These are phyloP conservation scores for Gracilaria gracilis DNA, from an alignment of 23 red algal genomes.

Conservation along the genomic window DNA sequence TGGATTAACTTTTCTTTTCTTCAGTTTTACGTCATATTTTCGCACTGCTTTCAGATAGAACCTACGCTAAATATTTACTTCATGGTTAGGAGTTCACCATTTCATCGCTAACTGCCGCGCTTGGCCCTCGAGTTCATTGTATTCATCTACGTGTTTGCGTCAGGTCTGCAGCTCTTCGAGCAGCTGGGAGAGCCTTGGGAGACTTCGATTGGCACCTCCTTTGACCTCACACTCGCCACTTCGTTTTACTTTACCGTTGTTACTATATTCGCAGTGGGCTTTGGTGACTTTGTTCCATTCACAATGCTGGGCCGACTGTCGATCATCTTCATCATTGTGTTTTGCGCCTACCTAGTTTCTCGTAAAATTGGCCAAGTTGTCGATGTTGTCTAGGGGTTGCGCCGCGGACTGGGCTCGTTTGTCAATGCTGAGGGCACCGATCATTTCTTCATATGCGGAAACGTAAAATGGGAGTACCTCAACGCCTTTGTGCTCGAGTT, in stretches of 20 bases:
- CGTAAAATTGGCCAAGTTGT: slow-evolving; percentile 67
- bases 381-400: slow-evolving; percentile 64
- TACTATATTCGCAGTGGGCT: slow-evolving; percentile 80
- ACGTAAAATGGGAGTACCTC: slow-evolving; percentile 85
- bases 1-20: slow-evolving; percentile 87
- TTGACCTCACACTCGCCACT: slow-evolving; percentile 74
- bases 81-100: slow-evolving; percentile 50
- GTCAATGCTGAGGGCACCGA: slow-evolving; percentile 70
- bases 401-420: slow-evolving; percentile 68
- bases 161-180: slow-evolving; percentile 75
- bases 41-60: slow-evolving; percentile 67
- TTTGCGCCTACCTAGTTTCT: slow-evolving; percentile 74
- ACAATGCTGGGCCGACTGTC: slow-evolving; percentile 77
- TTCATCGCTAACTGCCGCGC: slow-evolving; percentile 49
- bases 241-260: slow-evolving; percentile 85
- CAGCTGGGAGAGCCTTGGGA: slow-evolving; percentile 68
- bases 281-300: slow-evolving; percentile 88
- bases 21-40: slow-evolving; percentile 72
- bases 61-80: slow-evolving; percentile 58
- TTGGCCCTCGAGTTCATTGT: slow-evolving; percentile 70
- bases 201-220: slow-evolving; percentile 54
- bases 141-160: slow-evolving; percentile 82
- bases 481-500: slow-evolving; percentile 77
- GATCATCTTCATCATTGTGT: slow-evolving; percentile 81
- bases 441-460: slow-evolving; percentile 74